Base-by-base conservation (phyloP, 306 rosid genomes). In the Gastrolobium villosum region DNA sequence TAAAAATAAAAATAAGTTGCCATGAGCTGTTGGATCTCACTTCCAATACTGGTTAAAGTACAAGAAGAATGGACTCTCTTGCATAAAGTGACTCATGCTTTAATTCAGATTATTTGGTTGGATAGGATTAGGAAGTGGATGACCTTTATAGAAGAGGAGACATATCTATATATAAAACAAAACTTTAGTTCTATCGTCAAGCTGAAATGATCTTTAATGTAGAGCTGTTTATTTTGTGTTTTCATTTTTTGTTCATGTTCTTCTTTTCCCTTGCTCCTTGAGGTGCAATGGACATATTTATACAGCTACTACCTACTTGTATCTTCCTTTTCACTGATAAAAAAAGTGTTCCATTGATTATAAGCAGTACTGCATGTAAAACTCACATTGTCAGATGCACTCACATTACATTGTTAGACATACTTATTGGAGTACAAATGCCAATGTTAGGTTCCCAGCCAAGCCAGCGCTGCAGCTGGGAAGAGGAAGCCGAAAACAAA, bases 401-500 rank as follows among this genome's bases (percentile, higher is more conserved):
- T 15, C 30, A 14, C 41, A 61, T 74, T 67, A 67, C 74, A 37
- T 67, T 61, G 59, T 62, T 45, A 52, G 26, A 81, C 63, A 70
- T 64, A 49, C 65, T 63, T 73, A 59, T 82, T 70, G 72, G 85
- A 73, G 43, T 76, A 35, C 59, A 9, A 49, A 56, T 82, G 57
- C 53, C 15, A 79, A 82, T 89, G 75, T 59, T 91, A 96, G 99
- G 88, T 87, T 45, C 75, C 55, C 35, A 84, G 82, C 64, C 92
- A 78, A 86, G 83, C 84, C 50, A 80, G 76, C 77, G 52, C 83
- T 72, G 93, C 75, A 79, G 52, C 80, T 81, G 99, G 96, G 49
- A 88, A 86, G 89, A 93, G 85, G 83, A 90, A 93, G 89, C 96
- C 99, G 31, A 96, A 96, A 91, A 87, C 98, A 59, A 96, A 91